phyloP scores from a whole-genome alignment of 2,329 filamentous ascomycete genomes.

The Pseudocercospora musae region DNA sequence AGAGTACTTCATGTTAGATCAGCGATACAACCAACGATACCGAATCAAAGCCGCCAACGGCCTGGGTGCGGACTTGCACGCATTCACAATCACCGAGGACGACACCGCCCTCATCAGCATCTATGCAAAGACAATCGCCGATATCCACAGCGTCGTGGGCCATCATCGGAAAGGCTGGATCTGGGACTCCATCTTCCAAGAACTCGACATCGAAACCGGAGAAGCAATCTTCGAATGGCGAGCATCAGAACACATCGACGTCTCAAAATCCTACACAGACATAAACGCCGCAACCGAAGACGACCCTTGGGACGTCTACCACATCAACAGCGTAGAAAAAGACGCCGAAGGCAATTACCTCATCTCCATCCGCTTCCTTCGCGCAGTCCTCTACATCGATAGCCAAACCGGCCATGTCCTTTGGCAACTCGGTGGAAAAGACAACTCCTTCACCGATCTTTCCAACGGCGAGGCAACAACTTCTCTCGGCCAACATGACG shows the following conservation, averaged over 20 bases:
- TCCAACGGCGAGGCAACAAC: slow-evolving; percentile 26
- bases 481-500: slow-evolving; percentile 53
- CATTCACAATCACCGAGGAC: slow-evolving; percentile 40
- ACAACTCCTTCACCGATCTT: slow-evolving; percentile 31
- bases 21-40: slow-evolving; percentile 33
- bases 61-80: slow-evolving; percentile 41
- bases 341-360: slow-evolving; percentile 51
- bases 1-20: slow-evolving; percentile 44
- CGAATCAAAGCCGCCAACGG: slow-evolving; percentile 40
- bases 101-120: slow-evolving; percentile 44
- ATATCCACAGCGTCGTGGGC: slow-evolving; percentile 18
- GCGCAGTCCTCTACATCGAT: slow-evolving; percentile 49
- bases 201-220: slow-evolving; percentile 51
- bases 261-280: slow-evolving; percentile 41
- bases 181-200: slow-evolving; percentile 35
- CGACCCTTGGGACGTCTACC: slow-evolving; percentile 54
- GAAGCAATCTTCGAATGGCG: slow-evolving; percentile 57
- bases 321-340: slow-evolving; percentile 57
- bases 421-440: slow-evolving; percentile 48
- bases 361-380: slow-evolving; percentile 52
- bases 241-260: slow-evolving; percentile 52
- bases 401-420: slow-evolving; percentile 47
- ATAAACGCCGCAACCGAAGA: slow-evolving; percentile 38
- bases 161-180: slow-evolving; percentile 35
- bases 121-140: slow-evolving; percentile 30